Evolutionary conservation across 75 land plant genomes (phyloP).

Genomic region (Azolla pinnata): DNA sequence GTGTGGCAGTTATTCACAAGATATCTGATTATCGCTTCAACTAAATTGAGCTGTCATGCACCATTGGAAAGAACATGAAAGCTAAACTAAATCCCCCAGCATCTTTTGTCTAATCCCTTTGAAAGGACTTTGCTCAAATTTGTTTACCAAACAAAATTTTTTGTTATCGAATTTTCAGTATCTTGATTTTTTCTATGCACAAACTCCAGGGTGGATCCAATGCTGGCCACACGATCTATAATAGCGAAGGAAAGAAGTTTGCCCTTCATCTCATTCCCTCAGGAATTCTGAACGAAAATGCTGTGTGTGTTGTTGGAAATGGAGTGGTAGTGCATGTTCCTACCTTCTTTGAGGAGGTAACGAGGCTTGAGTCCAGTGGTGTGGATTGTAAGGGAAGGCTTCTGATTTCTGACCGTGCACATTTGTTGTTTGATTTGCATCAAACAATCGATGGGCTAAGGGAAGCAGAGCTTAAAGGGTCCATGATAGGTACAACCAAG

Average conservation of each 20-base stretch:
- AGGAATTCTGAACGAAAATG: conserved; percentile 78
- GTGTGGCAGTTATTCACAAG: too few relatives aligned
- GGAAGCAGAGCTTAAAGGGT: conserved; percentile 77
- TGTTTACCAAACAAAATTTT: too few relatives aligned
- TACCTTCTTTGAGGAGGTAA: conserved; percentile 63
- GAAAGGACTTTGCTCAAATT: too few relatives aligned
- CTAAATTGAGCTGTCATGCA: too few relatives aligned
- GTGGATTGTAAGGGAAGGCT: conserved; percentile 59
- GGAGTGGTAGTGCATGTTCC: conserved; percentile 90
- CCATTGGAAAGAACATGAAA: too few relatives aligned
- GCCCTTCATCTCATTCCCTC: conserved; percentile 94
- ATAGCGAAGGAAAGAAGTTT: conserved; percentile 85
- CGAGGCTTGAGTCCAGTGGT: conserved; percentile 57
- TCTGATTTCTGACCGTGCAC: conserved; percentile 85
- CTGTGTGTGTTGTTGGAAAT: conserved; percentile 82
- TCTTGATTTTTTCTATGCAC: too few relatives aligned
- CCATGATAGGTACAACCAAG: conserved; percentile 91
- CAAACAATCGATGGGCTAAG: conserved; percentile 80
- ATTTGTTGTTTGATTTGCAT: conserved; percentile 83
- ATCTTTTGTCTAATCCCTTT: too few relatives aligned
- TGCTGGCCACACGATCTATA: conserved; percentile 97
- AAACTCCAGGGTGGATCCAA: conserved; percentile 99
- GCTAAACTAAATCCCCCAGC: too few relatives aligned
- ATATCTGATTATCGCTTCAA: too few relatives aligned
- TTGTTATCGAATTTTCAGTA: too few relatives aligned